Percentiles rank a stretch among this genome's conserved stretches.
phyloP scores from a whole-genome alignment of 148 eudicot species.

The Camellia japonica region DNA sequence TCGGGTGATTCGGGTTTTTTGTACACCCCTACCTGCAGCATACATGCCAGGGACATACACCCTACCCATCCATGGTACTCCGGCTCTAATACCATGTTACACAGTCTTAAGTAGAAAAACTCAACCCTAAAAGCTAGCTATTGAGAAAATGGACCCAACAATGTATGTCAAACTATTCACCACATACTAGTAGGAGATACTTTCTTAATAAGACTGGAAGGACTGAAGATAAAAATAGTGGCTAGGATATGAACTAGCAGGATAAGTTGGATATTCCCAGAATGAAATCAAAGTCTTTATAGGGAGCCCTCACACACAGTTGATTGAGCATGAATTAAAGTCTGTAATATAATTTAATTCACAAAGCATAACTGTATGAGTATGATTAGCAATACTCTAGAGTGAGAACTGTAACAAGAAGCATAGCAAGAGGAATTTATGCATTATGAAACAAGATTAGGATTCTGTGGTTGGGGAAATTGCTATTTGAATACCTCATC shows the following conservation, averaged over 20 bases:
- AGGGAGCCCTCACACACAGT: background rate
- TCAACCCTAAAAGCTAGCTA: too few species aligned
- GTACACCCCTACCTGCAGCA: too few species aligned
- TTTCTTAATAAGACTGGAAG: background rate
- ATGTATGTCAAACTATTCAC: too few species aligned
- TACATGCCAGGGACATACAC: too few species aligned
- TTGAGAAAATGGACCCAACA: too few species aligned
- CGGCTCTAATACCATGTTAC: too few species aligned
- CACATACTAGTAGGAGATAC: background rate
- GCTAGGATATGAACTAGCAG: background rate
- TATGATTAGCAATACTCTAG: background rate
- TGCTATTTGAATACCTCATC: conserved; percentile 28
- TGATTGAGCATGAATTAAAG: background rate
- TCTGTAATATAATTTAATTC: background rate
- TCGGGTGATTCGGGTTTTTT: too few species aligned
- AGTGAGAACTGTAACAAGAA: background rate
- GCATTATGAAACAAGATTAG: background rate
- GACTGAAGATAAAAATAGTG: background rate
- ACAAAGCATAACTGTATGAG: conserved; percentile 1
- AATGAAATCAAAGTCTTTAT: background rate
- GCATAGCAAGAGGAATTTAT: background rate
- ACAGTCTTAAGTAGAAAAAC: too few species aligned
- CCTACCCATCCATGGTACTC: too few species aligned
- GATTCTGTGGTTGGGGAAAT: background rate
- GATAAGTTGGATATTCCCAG: background rate